phyloP scores from a whole-genome alignment of 768 basidiomycete species.

The Fibroporia radiculosa region DNA sequence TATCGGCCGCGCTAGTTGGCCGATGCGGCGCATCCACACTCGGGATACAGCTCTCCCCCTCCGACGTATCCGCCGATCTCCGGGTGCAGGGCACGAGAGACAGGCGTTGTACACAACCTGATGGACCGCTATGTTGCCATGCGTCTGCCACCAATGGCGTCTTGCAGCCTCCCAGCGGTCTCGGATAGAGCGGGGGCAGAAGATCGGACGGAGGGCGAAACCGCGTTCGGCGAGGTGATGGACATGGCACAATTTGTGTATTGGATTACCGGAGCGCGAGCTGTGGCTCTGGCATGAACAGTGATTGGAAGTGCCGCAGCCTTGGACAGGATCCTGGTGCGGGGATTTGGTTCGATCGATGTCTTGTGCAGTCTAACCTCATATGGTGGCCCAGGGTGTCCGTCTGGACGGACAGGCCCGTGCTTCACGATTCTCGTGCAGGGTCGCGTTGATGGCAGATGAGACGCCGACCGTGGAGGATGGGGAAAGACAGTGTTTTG shows the following conservation, averaged over 20 bases:
- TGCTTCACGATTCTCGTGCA: too few species aligned
- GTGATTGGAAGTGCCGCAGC: too few species aligned
- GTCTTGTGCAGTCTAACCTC: too few species aligned
- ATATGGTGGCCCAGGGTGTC: too few species aligned
- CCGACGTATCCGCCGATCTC: constrained; percentile 44
- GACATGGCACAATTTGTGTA: constrained; percentile 19
- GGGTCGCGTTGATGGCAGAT: too few species aligned
- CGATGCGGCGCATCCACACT: background rate
- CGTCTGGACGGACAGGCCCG: too few species aligned
- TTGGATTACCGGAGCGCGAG: constrained; percentile 13
- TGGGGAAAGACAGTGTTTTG: too few species aligned
- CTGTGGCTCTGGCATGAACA: too few species aligned
- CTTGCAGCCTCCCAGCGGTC: constrained; percentile 1
- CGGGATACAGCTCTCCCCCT: constrained; percentile 34
- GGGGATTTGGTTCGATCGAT: too few species aligned
- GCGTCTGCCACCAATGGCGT: constrained; percentile 14
- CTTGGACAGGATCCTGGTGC: too few species aligned
- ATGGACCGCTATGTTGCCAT: constrained; percentile 55
- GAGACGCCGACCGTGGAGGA: too few species aligned
- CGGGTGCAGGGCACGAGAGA: constrained; percentile 33
- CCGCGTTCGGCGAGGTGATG: constrained; percentile 36
- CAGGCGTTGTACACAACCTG: constrained; percentile 41
- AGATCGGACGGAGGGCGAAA: constrained; percentile 7
- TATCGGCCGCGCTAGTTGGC: background rate
- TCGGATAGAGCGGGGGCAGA: constrained; percentile 2